These are phyloP conservation scores for Dothistroma septosporum DNA, from an alignment of 2,329 filamentous ascomycete species.

Conservation along the genomic window DNA sequence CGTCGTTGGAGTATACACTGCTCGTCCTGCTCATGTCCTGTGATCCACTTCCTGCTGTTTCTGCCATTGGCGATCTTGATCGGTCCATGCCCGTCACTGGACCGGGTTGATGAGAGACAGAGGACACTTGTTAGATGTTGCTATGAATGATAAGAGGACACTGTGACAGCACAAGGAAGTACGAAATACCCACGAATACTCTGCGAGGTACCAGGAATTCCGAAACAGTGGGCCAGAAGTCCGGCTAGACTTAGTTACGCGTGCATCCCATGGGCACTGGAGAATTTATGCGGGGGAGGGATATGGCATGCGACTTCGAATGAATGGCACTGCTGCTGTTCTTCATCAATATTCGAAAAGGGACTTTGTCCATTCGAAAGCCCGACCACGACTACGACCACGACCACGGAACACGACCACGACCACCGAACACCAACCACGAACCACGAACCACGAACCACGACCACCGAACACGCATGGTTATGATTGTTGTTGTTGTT, in stretches of 20 bases:
- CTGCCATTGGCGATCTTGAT: not conserved
- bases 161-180: not conserved
- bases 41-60: not conserved
- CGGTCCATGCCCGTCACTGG: not conserved
- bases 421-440: too few species aligned
- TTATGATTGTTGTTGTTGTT: too few species aligned
- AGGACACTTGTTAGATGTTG: not conserved
- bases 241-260: not conserved
- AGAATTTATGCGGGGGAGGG: not conserved
- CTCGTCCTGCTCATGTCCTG: conserved; percentile 4
- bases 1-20: conserved; percentile 6
- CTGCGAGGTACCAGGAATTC: not conserved
- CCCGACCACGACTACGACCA: too few species aligned
- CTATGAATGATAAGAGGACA: not conserved
- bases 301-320: not conserved
- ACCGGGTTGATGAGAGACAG: not conserved
- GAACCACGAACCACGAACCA: too few species aligned
- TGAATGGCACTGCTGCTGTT: not conserved
- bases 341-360: too few species aligned
- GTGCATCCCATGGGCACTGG: not conserved
- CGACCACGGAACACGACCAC: too few species aligned
- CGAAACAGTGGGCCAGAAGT: not conserved
- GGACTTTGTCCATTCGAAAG: too few species aligned
- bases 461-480: too few species aligned
- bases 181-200: not conserved